phyloP scores from a whole-genome alignment of 2,329 filamentous ascomycete species.

The Neonectria hederae region DNA sequence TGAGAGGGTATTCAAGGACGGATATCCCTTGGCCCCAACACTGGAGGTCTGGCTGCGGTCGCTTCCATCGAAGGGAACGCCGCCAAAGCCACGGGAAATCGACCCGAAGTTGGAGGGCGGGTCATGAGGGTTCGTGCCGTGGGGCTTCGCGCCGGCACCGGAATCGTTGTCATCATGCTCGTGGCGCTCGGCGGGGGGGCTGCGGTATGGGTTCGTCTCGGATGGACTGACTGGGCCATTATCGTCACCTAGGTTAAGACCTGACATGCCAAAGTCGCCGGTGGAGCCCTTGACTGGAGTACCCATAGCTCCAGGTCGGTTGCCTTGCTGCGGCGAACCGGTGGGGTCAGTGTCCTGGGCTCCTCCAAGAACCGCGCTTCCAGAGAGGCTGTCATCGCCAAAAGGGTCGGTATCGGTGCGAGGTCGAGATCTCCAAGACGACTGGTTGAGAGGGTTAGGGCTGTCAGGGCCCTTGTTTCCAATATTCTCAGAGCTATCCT shows the following conservation, averaged over 20 bases:
- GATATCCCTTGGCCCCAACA: slow-evolving; percentile 79
- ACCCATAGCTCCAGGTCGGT: slow-evolving; percentile 56
- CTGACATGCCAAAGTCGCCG: slow-evolving; percentile 70
- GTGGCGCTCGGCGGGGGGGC: slow-evolving; percentile 81
- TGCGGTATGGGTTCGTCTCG: slow-evolving; percentile 95
- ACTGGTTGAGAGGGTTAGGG: slow-evolving; percentile 49
- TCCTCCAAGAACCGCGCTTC: slow-evolving; percentile 78
- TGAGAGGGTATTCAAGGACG: slow-evolving; percentile 66
- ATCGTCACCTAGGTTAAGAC: slow-evolving; percentile 63
- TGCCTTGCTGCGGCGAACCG: slow-evolving; percentile 42
- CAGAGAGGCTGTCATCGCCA: slow-evolving; percentile 71
- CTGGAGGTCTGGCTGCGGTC: slow-evolving; percentile 95
- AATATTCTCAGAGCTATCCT: slow-evolving; percentile 76
- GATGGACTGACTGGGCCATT: slow-evolving; percentile 88
- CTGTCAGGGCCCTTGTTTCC: slow-evolving; percentile 62
- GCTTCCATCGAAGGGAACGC: slow-evolving; percentile 71
- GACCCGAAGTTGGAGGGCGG: slow-evolving; percentile 62
- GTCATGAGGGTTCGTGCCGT: slow-evolving; percentile 54
- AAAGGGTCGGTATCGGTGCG: slow-evolving; percentile 81
- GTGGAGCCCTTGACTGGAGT: slow-evolving; percentile 65
- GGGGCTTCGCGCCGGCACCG: slow-evolving; percentile 57
- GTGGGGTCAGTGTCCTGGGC: slow-evolving; percentile 72
- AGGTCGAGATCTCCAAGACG: slow-evolving; percentile 67
- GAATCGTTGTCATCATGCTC: slow-evolving; percentile 70
- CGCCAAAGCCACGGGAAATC: slow-evolving; percentile 61